Conservation (phyloP, 305 asterid species). For the Rubia occidens region DNA sequence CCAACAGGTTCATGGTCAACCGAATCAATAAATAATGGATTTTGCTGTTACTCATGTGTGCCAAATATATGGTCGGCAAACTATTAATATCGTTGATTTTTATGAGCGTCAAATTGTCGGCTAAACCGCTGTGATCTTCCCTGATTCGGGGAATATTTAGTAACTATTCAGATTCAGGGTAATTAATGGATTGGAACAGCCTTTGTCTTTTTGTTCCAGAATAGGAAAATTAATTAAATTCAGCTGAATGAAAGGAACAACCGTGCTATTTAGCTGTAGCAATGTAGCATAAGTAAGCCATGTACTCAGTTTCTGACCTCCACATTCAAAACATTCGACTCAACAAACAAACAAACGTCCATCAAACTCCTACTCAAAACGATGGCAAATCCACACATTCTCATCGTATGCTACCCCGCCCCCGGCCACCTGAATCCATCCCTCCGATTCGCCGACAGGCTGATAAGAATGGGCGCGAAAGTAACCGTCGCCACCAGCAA, state of each 20-base stretch:
- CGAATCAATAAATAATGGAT: too few species aligned
- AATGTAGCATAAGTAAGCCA: not conserved
- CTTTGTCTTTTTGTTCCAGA: not conserved
- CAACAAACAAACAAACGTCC: not conserved
- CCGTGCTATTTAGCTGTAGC: not conserved
- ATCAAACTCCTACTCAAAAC: not conserved
- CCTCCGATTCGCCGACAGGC: slow-evolving; percentile 32
- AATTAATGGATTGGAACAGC: too few species aligned
- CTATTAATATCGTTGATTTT: not conserved
- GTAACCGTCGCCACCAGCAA: slow-evolving; percentile 18
- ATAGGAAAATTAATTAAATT: too few species aligned
- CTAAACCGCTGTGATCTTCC: not conserved
- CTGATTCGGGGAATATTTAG: too few species aligned
- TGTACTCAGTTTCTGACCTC: not conserved
- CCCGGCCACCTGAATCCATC: slow-evolving; percentile 47
- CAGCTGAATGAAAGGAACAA: too few species aligned
- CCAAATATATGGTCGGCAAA: not conserved
- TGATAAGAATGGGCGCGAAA: slow-evolving; percentile 14
- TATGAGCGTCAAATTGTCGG: not conserved
- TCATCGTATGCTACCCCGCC: slow-evolving; percentile 31
- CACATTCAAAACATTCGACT: not conserved
- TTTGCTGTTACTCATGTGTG: not conserved
- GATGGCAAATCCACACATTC: slow-evolving; percentile 12
- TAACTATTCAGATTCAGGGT: too few species aligned
- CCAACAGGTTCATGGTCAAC: too few species aligned